These are phyloP conservation scores for Metschnikowia matae DNA, from an alignment of 805 yeast species.

Conservation along the genomic window DNA sequence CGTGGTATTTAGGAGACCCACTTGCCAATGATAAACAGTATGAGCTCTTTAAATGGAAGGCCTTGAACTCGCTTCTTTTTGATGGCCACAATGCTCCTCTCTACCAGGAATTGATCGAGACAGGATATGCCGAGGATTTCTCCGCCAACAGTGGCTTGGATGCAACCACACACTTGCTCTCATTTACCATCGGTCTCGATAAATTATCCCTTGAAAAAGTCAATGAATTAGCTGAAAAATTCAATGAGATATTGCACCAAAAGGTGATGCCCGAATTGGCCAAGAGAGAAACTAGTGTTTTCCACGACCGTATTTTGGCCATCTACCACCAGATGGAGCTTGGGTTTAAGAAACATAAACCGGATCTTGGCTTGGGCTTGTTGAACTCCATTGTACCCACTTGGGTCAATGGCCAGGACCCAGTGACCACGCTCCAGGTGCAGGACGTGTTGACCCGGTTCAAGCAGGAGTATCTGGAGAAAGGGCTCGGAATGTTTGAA, in stretches of 20 bases:
- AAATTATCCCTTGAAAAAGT: constrained; percentile 53
- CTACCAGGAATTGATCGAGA: constrained; percentile 80
- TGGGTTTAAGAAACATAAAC: constrained; percentile 76
- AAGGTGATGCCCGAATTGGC: constrained; percentile 32
- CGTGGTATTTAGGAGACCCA: constrained; percentile 85
- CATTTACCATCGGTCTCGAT: constrained; percentile 82
- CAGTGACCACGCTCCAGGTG: constrained; percentile 63
- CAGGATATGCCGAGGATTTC: constrained; percentile 81
- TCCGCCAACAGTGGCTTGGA: constrained; percentile 87
- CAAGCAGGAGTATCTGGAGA: constrained; percentile 50
- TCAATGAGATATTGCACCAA: constrained; percentile 45
- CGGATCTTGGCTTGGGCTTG: constrained; percentile 83
- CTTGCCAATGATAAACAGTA: constrained; percentile 47
- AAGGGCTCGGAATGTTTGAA: constrained; percentile 54
- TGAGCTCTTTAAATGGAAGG: constrained; percentile 66
- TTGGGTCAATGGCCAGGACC: constrained; percentile 81
- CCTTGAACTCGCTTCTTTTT: constrained; percentile 64
- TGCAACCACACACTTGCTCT: constrained; percentile 66
- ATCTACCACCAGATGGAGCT: constrained; percentile 85
- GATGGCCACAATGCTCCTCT: constrained; percentile 93
- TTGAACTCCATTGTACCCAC: constrained; percentile 73
- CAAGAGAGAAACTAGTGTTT: constrained; percentile 19
- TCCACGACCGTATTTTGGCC: constrained; percentile 61
- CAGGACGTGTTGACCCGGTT: constrained; percentile 57
- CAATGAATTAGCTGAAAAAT: constrained; percentile 46